phyloP scores from a whole-genome alignment of 1,139 yeast species.

The Pichia sp. region DNA sequence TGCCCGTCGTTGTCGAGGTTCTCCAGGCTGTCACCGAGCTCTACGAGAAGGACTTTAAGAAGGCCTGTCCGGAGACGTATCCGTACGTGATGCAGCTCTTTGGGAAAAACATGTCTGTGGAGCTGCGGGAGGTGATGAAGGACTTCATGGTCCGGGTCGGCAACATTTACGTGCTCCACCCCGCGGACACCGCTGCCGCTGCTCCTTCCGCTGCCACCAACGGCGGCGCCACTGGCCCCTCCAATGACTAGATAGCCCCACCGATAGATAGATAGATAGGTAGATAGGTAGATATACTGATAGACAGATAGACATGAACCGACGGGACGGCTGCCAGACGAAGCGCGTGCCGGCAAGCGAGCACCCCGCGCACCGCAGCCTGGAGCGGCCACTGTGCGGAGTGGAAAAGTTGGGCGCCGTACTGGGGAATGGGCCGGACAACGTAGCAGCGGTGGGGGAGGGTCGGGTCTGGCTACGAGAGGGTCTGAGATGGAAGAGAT shows the following conservation, averaged over 20 bases:
- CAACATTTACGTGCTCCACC: slow-evolving; percentile 43
- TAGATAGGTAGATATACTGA: no score
- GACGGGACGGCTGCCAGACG: slow-evolving; percentile 1
- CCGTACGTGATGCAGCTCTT: slow-evolving; percentile 61
- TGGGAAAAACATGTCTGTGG: slow-evolving; percentile 64
- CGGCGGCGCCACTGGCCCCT: no score
- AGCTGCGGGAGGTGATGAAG: slow-evolving; percentile 64
- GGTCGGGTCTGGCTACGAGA: neutral
- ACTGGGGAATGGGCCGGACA: neutral
- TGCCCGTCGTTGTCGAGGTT: slow-evolving; percentile 87
- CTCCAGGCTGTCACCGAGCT: slow-evolving; percentile 76
- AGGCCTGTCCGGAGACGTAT: slow-evolving; percentile 64
- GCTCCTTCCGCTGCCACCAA: no score
- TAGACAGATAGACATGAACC: no score
- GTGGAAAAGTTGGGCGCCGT: neutral
- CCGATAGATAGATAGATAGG: no score
- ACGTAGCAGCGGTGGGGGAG: neutral
- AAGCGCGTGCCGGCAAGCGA: slow-evolving; percentile 1
- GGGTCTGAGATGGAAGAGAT: neutral
- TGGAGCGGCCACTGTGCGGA: neutral
- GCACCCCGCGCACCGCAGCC: slow-evolving; percentile 14
- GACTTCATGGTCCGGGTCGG: slow-evolving; percentile 69
- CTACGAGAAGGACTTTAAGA: slow-evolving; percentile 67
- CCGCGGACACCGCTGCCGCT: no score
- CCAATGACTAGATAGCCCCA: neutral